These are phyloP conservation scores for Candida sanyaensis DNA, from an alignment of 1,139 yeast genomes.

Conservation along the genomic window DNA sequence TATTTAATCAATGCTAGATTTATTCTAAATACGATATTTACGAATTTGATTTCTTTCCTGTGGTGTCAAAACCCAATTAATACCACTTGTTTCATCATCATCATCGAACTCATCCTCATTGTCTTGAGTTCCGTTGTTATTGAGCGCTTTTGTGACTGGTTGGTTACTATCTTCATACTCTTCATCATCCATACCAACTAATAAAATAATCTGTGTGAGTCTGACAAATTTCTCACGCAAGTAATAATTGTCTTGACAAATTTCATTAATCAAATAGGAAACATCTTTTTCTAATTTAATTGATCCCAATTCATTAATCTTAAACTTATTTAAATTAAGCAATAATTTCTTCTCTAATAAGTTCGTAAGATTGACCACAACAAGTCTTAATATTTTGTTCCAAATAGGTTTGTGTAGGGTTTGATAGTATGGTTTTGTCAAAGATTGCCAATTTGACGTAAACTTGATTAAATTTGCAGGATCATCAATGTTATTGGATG, in stretches of 20 bases:
- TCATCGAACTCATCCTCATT: constrained; percentile 39
- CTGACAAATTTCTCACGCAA: constrained; percentile 77
- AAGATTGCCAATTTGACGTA: constrained; percentile 60
- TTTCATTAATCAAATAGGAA: constrained; percentile 67
- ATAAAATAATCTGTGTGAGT: constrained; percentile 79
- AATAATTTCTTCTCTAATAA: constrained; percentile 70
- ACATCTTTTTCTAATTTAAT: constrained; percentile 83
- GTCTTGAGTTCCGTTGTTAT: constrained; percentile 7
- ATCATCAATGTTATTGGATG: constrained; percentile 33
- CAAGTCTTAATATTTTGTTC: constrained; percentile 48
- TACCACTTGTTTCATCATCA: constrained; percentile 42
- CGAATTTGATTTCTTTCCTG: constrained; percentile 67
- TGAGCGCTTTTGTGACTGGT: constrained; percentile 12
- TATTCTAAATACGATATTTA: constrained; percentile 36
- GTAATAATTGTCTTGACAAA: constrained; percentile 62
- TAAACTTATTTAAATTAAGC: constrained; percentile 55
- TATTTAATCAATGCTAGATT: constrained; percentile 1
- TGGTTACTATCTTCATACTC: constrained; percentile 51
- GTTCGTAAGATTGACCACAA: constrained; percentile 54
- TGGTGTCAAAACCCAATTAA: constrained; percentile 81
- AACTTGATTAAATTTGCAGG: constrained; percentile 43
- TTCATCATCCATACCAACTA: constrained; percentile 83
- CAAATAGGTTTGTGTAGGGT: constrained; percentile 51
- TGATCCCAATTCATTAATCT: constrained; percentile 80
- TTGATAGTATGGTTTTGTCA: constrained; percentile 67